A percentile compares a stretch with the other conserved stretches of the same genome.
These are phyloP conservation scores for Irineochytrium annulatum DNA, from an alignment of 192 early-diverging fungal species.

Conservation along the genomic window DNA sequence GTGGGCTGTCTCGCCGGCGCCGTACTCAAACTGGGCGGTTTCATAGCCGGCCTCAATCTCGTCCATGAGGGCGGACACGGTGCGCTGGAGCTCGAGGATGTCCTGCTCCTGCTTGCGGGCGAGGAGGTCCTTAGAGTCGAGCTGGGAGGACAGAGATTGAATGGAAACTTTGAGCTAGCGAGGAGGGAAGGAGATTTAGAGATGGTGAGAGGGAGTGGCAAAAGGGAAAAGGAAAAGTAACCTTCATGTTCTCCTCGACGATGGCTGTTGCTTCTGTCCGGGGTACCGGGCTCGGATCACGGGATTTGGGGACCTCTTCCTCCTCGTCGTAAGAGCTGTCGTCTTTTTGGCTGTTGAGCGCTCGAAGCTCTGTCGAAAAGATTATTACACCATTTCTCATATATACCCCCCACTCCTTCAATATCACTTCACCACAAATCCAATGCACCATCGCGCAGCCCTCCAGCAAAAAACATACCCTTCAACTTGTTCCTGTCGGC, in stretches of 20 bases:
- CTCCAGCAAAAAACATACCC: neutral
- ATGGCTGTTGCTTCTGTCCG: neutral
- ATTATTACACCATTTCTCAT: no score
- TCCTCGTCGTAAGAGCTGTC: neutral
- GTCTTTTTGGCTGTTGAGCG: neutral
- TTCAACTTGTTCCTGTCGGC: neutral
- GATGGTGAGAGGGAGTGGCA: no score
- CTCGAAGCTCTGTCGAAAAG: slow-evolving; percentile 1
- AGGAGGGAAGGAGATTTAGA: neutral
- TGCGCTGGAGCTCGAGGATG: slow-evolving; percentile 6
- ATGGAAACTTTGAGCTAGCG: neutral
- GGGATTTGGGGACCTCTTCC: neutral
- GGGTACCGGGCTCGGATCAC: no score
- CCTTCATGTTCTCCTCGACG: neutral
- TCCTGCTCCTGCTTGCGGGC: neutral
- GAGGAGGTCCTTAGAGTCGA: neutral
- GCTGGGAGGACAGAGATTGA: neutral
- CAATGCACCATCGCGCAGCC: no score
- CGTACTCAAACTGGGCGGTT: neutral
- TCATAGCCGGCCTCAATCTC: neutral
- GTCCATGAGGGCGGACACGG: neutral
- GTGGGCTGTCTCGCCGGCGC: neutral
- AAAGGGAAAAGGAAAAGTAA: neutral
- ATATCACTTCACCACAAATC: no score
- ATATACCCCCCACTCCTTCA: no score